A percentile compares a stretch with the other conserved stretches of the same genome.
These are phyloP conservation scores for Hypoxylon sp. DNA, from an alignment of 2,329 filamentous ascomycete genomes.

Conservation along the genomic window DNA sequence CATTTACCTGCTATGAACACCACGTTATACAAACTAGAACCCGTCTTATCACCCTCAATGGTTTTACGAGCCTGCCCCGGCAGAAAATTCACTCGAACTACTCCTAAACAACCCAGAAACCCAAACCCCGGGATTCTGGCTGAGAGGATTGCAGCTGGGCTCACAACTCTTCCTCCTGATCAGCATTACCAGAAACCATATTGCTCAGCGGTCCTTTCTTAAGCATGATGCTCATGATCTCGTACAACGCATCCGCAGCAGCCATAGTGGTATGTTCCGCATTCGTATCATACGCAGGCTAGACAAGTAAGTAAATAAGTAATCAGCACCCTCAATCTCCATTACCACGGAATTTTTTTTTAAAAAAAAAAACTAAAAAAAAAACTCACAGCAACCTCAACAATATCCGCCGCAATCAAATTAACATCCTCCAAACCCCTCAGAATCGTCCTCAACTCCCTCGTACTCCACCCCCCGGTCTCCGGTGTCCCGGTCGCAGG, in stretches of 20 bases:
- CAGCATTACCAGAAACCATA: constrained; percentile 44
- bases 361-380: no score
- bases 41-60: background rate
- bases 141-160: background rate
- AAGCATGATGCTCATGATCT: constrained; percentile 81
- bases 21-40: background rate
- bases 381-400: constrained; percentile 74
- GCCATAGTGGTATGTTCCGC: constrained; percentile 73
- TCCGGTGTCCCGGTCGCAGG: constrained; percentile 83
- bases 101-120: background rate
- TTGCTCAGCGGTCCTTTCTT: constrained; percentile 74
- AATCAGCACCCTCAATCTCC: background rate
- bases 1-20: background rate
- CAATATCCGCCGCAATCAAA: constrained; percentile 78
- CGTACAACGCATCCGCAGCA: constrained; percentile 74
- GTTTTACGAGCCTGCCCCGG: background rate
- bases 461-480: constrained; percentile 81
- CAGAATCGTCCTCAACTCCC: constrained; percentile 80
- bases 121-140: background rate
- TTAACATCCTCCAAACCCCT: constrained; percentile 79
- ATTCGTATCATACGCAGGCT: constrained; percentile 75
- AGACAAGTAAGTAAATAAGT: constrained; percentile 17
- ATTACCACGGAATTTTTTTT: background rate
- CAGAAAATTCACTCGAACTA: background rate
- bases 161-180: constrained; percentile 42